Conservation (phyloP, 2,329 filamentous ascomycete genomes). For the Hypoxylon sp. region DNA sequence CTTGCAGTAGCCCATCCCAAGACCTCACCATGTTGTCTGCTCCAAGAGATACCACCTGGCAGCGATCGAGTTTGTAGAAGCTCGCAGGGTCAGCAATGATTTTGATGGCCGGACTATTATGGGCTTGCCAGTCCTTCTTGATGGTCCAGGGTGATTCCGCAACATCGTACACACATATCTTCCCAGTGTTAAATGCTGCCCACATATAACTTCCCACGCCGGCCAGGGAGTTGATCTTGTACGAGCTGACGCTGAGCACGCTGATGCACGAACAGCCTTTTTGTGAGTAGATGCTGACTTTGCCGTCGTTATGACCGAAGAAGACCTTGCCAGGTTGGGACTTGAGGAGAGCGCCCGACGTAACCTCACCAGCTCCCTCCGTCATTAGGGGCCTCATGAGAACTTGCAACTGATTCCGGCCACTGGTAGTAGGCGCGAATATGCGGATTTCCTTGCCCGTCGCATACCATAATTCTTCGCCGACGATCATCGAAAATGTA, state of each 20-base stretch:
- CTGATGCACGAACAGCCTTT: slow-evolving; percentile 79
- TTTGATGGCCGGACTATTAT: slow-evolving; percentile 81
- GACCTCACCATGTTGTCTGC: slow-evolving; percentile 83
- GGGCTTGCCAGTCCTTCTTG: slow-evolving; percentile 94
- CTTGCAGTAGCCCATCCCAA: slow-evolving; percentile 93
- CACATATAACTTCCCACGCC: slow-evolving; percentile 85
- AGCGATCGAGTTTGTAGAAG: slow-evolving; percentile 82
- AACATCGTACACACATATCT: slow-evolving; percentile 91
- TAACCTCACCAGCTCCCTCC: slow-evolving; percentile 83
- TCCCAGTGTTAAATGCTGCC: slow-evolving; percentile 94
- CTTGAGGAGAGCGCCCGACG: slow-evolving; percentile 78
- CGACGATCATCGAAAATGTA: slow-evolving; percentile 88
- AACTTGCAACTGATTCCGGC: slow-evolving; percentile 76
- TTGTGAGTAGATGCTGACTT: slow-evolving; percentile 90
- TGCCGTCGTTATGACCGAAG: slow-evolving; percentile 92
- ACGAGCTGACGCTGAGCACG: slow-evolving; percentile 85
- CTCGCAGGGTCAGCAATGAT: slow-evolving; percentile 81
- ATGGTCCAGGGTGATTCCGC: slow-evolving; percentile 83
- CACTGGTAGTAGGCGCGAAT: slow-evolving; percentile 76
- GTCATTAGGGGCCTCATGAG: slow-evolving; percentile 74
- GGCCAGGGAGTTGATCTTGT: slow-evolving; percentile 90
- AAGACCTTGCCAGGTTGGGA: slow-evolving; percentile 81
- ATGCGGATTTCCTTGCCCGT: slow-evolving; percentile 86
- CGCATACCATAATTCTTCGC: slow-evolving; percentile 85
- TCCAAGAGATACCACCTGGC: slow-evolving; percentile 87